Percentiles rank a stretch among this genome's conserved stretches.
phyloP scores from a whole-genome alignment of 1,284 basidiomycete genomes.

The Microbotryum scabiosae region DNA sequence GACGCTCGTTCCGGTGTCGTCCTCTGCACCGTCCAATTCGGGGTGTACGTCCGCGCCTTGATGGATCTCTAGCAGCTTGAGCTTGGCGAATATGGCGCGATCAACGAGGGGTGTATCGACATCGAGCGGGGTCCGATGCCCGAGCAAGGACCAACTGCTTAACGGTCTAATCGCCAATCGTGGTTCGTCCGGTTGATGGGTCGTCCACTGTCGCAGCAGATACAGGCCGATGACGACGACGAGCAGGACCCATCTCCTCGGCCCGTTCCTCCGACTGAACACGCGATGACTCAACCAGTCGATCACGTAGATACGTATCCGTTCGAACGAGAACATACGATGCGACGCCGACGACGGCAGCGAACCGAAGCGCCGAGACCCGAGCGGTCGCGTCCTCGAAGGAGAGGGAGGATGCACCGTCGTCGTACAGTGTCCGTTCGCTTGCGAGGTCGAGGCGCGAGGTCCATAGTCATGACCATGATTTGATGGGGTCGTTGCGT shows the following conservation, averaged over 20 bases:
- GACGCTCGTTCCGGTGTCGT: neutral
- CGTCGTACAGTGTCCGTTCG: too few relatives aligned
- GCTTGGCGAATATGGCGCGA: slow-evolving; percentile 25
- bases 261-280: neutral
- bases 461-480: too few relatives aligned
- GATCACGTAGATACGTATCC: neutral
- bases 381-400: too few relatives aligned
- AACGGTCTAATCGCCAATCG: neutral
- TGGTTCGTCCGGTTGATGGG: too few relatives aligned
- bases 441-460: too few relatives aligned
- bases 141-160: neutral
- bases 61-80: slow-evolving; percentile 31
- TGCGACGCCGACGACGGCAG: too few relatives aligned
- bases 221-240: neutral
- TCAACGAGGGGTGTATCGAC: slow-evolving; percentile 21
- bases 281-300: neutral
- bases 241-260: slow-evolving; percentile 3
- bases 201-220: neutral
- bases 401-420: too few relatives aligned
- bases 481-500: too few relatives aligned
- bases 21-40: slow-evolving; percentile 6
- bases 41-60: slow-evolving; percentile 14
- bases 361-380: too few relatives aligned
- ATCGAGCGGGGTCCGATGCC: neutral
- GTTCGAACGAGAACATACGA: too few relatives aligned